Evolutionary conservation across 1,139 yeast species (phyloP).

Genomic region (Spathaspora sp.): DNA sequence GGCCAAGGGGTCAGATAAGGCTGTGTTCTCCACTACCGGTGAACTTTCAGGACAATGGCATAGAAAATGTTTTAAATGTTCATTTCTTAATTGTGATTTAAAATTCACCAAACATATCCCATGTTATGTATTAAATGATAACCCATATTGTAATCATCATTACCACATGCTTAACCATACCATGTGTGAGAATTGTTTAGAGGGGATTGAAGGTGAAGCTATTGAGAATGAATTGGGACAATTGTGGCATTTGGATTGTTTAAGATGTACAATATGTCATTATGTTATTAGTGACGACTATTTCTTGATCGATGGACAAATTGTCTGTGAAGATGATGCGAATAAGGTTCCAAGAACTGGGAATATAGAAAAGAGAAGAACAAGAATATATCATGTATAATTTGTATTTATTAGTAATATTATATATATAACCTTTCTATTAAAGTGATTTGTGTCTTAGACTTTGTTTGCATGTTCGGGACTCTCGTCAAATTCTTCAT

Average conservation of each 20-base stretch:
- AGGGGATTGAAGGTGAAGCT: conserved; percentile 89
- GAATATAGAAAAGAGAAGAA: conserved; percentile 46
- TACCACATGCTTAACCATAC: conserved; percentile 79
- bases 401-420: neutral
- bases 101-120: conserved; percentile 60
- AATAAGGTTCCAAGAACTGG: conserved; percentile 21
- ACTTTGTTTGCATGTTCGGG: neutral
- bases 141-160: conserved; percentile 80
- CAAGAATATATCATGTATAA: conserved; percentile 22
- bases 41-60: conserved; percentile 96
- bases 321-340: conserved; percentile 52
- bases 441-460: too few species aligned
- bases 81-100: conserved; percentile 48
- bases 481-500: conserved; percentile 21
- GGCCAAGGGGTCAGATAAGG: conserved; percentile 42
- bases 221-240: conserved; percentile 70
- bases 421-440: too few species aligned
- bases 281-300: conserved; percentile 53
- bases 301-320: conserved; percentile 48
- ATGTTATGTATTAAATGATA: conserved; percentile 76
- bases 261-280: conserved; percentile 56
- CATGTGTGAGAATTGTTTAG: conserved; percentile 65
- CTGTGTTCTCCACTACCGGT: conserved; percentile 75
- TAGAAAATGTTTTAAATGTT: conserved; percentile 76
- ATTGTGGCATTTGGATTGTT: conserved; percentile 66